phyloP scores from a whole-genome alignment of 1,139 yeast genomes.

The Debaryomyces psychrophilus region DNA sequence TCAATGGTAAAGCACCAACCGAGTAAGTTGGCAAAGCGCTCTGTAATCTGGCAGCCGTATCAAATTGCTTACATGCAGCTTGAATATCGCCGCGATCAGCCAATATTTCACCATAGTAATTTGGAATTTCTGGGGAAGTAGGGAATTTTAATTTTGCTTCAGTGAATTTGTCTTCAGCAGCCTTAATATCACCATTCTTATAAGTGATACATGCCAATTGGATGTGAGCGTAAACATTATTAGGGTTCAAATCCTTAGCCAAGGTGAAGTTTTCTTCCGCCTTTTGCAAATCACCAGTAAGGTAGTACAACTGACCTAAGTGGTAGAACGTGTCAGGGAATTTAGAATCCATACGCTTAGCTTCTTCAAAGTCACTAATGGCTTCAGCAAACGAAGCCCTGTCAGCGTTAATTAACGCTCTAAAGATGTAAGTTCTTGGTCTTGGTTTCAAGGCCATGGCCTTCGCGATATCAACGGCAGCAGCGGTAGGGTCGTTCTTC shows the following conservation, averaged over 20 bases:
- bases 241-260: conserved; percentile 73
- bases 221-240: conserved; percentile 82
- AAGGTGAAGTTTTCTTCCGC: conserved; percentile 79
- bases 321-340: conserved; percentile 90
- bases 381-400: conserved; percentile 66
- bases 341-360: conserved; percentile 67
- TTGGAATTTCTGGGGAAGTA: conserved; percentile 87
- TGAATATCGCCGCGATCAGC: conserved; percentile 76
- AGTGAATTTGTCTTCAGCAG: conserved; percentile 69
- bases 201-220: conserved; percentile 93
- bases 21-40: conserved; percentile 59
- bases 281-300: conserved; percentile 71
- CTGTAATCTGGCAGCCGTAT: conserved; percentile 83
- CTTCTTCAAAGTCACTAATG: conserved; percentile 69
- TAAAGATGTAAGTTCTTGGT: conserved; percentile 78
- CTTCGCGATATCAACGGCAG: conserved; percentile 58
- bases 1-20: conserved; percentile 87
- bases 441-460: conserved; percentile 74
- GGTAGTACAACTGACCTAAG: conserved; percentile 88
- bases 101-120: conserved; percentile 92
- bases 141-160: conserved; percentile 80
- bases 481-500: conserved; percentile 71
- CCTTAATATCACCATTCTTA: conserved; percentile 68
- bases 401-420: conserved; percentile 87
- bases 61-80: conserved; percentile 83